Evolutionary conservation across 225 moss, liverwort and hornwort genomes (phyloP).

Genomic region (Bryum argenteum): DNA sequence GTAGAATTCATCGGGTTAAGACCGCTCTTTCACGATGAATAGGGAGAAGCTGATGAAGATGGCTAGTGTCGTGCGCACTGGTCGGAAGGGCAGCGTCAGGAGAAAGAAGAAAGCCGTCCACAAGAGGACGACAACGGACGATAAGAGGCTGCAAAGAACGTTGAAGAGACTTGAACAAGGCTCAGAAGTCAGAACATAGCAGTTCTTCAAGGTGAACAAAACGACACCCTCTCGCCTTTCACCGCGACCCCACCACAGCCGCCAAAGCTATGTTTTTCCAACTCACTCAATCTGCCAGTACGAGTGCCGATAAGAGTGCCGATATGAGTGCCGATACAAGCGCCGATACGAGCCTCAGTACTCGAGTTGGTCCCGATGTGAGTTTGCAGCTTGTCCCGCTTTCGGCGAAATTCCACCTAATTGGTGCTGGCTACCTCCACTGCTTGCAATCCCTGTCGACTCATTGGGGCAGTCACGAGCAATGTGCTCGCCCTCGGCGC

Average conservation of each 20-base stretch:
- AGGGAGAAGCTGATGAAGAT: constrained; percentile 81
- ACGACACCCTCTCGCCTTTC: no score
- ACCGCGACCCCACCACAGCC: no score
- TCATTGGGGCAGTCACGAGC: constrained; percentile 81
- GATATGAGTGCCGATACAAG: no score
- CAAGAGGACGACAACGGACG: constrained; percentile 67
- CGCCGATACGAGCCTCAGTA: no score
- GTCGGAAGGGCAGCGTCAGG: constrained; percentile 70
- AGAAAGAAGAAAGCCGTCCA: constrained; percentile 77
- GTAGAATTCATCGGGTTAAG: constrained; percentile 25
- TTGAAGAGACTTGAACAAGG: constrained; percentile 71
- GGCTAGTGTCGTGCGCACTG: constrained; percentile 74
- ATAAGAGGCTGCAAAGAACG: constrained; percentile 69
- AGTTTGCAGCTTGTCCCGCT: no score
- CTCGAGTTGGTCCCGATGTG: no score
- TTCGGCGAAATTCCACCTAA: no score
- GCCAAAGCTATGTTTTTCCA: no score
- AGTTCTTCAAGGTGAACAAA: no score
- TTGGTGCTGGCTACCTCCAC: constrained; percentile 64
- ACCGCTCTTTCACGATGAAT: constrained; percentile 53
- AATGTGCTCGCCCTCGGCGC: constrained; percentile 87
- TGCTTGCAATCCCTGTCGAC: constrained; percentile 62
- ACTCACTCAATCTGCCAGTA: no score
- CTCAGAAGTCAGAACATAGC: no score
- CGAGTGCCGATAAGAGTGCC: no score